Conservation (phyloP, 371 early-diverging fungal genomes). For the Mucor piriformis region DNA sequence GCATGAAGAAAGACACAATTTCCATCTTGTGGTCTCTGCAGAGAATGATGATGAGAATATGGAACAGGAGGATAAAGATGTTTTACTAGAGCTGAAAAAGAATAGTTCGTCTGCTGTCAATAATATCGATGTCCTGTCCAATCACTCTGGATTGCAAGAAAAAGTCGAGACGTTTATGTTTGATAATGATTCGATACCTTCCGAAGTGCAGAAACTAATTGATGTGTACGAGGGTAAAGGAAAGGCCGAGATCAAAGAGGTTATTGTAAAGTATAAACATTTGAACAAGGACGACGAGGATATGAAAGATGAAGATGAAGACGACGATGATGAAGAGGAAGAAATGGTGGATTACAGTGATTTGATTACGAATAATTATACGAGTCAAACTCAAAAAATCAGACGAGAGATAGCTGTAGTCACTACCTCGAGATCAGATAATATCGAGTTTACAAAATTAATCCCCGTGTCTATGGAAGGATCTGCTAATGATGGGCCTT, state of each 20-base stretch:
- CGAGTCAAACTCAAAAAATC: not conserved
- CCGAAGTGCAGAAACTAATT: conserved; percentile 27
- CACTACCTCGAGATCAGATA: conserved; percentile 4
- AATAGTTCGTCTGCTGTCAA: not conserved
- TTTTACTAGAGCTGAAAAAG: too few relatives aligned
- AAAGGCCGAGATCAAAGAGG: conserved; percentile 14
- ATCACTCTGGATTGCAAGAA: not conserved
- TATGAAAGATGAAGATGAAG: conserved; percentile 24
- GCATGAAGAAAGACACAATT: conserved; percentile 3
- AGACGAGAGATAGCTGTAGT: conserved; percentile 15
- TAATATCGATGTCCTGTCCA: too few relatives aligned
- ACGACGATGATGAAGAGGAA: conserved; percentile 13
- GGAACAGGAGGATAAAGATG: not conserved
- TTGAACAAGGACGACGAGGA: not conserved
- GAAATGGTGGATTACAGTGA: not conserved
- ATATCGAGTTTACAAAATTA: conserved; percentile 23
- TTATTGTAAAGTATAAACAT: conserved; percentile 4
- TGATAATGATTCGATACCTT: conserved; percentile 39
- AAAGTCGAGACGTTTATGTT: conserved; percentile 20
- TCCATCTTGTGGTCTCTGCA: not conserved
- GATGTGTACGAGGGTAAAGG: conserved; percentile 23
- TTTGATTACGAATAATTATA: not conserved
- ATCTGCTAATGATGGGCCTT: conserved; percentile 13
- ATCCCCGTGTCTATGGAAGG: conserved; percentile 7
- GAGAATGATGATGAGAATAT: not conserved